Evolutionary conservation across 257 asterid species (phyloP), one percentile per base, ranked within the genome.

Genomic region (Solanum chiquidenum): DNA sequence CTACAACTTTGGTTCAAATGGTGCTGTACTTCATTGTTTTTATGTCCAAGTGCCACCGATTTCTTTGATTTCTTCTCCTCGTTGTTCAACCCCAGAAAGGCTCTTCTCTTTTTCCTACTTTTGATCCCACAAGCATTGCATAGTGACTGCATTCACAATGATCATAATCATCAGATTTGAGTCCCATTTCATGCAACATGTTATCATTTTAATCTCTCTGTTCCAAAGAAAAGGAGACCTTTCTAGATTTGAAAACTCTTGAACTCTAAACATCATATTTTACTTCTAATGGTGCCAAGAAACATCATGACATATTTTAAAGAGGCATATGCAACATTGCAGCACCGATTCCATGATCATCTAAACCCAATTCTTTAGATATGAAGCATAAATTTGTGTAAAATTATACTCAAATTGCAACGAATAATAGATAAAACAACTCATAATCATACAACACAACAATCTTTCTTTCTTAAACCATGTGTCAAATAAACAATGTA

Each of bases 41-140:
- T 88, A 34, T 64, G 55, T 52, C 42, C 88, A 11, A 25, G 2
- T 33, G 37, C 34, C 85, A 49, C 40, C 6, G 94, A 77, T 80
- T 95, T 97, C 93, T 95, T 97, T 12, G 91, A 60, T 20, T 93
- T 97, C 90, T 93, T 95, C 6, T 94, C 99, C 3, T 95, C 97
- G 86, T 95, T 95, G 55, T 93, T 86, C 5, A 94, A 86, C 0
- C 98, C 99, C 92, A 95, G 87, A 2, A 95, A 89, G 2, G 98
- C 98, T 89, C 99, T 94, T 20, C 98, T 93, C 95, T 93, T 97
- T 84, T 97, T 97, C 46, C 99, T 90, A 93, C 98, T 97, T 80
- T 98, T 91, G 71, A 97, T 97, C 91, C 99, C 99, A 93, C 99
- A 97, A 69, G 98, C 99, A 91, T 97, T 95, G 91, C 99, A 97